A percentile compares a stretch with the other conserved stretches of the same genome.
These are phyloP conservation scores for sweet orange (Citrus sinensis) DNA, from an alignment of 345 rosid genomes.

Conservation along the genomic window DVS_A1.0 CM039167.1:28399501-28400000, in stretches of 20 bases:
- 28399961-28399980: slow-evolving; percentile 98
- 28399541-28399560: slow-evolving; percentile 43
- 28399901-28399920: slow-evolving; percentile 91
- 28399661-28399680: slow-evolving; percentile 98
- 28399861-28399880: slow-evolving; percentile 82
- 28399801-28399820: slow-evolving; percentile 88
- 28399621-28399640: slow-evolving; percentile 67
- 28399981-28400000: slow-evolving; percentile 95
- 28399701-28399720: slow-evolving; percentile 61
- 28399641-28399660: slow-evolving; percentile 94
- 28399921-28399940: slow-evolving; percentile 95
- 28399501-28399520: slow-evolving; percentile 35
- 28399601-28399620: slow-evolving; percentile 59
- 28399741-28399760: slow-evolving; percentile 59
- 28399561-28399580: slow-evolving; percentile 37
- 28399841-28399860: slow-evolving; percentile 78
- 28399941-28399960: slow-evolving; percentile 97
- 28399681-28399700: slow-evolving; percentile 83
- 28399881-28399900: slow-evolving; percentile 97
- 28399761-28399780: slow-evolving; percentile 59
- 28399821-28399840: slow-evolving; percentile 52
- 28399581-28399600: slow-evolving; percentile 51
- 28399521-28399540: slow-evolving; percentile 44
- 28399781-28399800: slow-evolving; percentile 74
- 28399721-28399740: slow-evolving; percentile 64